These are phyloP conservation scores for Trypanosoma platydactyli DNA, from an alignment of 208 protist genomes.

Conservation along the genomic window DNA sequence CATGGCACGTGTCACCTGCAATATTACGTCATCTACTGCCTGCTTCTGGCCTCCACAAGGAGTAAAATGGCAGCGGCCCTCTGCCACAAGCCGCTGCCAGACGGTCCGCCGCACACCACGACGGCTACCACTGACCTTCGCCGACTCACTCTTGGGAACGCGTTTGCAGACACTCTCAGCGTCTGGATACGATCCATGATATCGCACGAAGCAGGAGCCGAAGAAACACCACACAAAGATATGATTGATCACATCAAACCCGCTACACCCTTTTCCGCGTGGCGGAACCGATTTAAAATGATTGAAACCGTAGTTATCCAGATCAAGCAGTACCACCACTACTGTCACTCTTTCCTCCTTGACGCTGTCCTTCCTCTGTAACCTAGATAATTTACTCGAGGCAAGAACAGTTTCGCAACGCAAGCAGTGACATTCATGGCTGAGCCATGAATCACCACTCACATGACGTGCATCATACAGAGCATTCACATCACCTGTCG, in stretches of 20 bases:
- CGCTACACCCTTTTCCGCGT: not conserved
- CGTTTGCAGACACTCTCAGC: constrained; percentile 50
- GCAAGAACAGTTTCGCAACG: constrained; percentile 72
- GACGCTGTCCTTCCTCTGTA: not conserved
- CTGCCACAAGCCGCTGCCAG: constrained; percentile 45
- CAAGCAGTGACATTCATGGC: constrained; percentile 65
- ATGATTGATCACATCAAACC: constrained; percentile 40
- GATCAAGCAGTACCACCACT: constrained; percentile 77
- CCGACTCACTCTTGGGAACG: constrained; percentile 7
- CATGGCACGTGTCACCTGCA: constrained; percentile 50
- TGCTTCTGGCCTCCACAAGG: constrained; percentile 76
- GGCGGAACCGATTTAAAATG: constrained; percentile 78
- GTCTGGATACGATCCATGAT: constrained; percentile 62
- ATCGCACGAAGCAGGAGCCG: constrained; percentile 83
- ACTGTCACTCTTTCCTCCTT: not conserved
- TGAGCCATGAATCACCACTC: constrained; percentile 81
- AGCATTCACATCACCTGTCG: constrained; percentile 37
- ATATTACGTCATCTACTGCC: constrained; percentile 73
- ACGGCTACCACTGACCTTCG: not conserved
- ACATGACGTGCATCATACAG: constrained; percentile 48
- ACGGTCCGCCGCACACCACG: constrained; percentile 22
- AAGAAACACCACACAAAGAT: constrained; percentile 87
- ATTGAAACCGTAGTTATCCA: constrained; percentile 90
- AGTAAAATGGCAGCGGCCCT: constrained; percentile 52
- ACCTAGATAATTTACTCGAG: constrained; percentile 25